phyloP scores from a whole-genome alignment of 495 filamentous ascomycete species.

The Penicillium simplicissimum region DNA sequence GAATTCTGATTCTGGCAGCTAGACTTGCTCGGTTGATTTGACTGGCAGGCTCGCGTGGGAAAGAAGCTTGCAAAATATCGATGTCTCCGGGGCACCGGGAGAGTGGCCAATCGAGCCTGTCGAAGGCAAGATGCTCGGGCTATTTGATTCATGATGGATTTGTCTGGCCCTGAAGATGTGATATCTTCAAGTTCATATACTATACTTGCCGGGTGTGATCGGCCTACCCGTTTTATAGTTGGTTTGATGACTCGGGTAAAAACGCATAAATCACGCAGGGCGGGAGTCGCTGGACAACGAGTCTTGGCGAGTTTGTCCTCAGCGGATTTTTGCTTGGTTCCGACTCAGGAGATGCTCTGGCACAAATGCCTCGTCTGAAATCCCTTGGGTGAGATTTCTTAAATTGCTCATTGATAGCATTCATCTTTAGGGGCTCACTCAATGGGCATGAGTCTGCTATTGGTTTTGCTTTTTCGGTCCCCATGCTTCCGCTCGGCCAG shows the following conservation, averaged over 20 bases:
- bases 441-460: neutral
- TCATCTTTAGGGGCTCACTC: neutral
- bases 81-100: neutral
- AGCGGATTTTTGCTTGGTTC: neutral
- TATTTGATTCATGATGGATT: neutral
- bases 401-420: too few relatives aligned
- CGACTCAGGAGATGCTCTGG: neutral
- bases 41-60: neutral
- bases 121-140: neutral
- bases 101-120: neutral
- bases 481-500: neutral
- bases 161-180: neutral
- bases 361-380: neutral
- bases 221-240: neutral
- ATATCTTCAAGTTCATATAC: neutral
- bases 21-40: neutral
- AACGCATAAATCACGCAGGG: constrained; percentile 2
- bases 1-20: neutral
- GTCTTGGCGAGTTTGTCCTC: neutral
- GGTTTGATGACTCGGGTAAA: neutral
- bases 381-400: too few relatives aligned
- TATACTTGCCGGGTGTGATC: neutral
- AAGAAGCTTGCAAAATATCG: neutral
- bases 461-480: neutral
- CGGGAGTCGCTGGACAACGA: neutral